Evolutionary conservation across 331 rosid genomes (phyloP).

Genomic region (Spiraea crenata): DNA sequence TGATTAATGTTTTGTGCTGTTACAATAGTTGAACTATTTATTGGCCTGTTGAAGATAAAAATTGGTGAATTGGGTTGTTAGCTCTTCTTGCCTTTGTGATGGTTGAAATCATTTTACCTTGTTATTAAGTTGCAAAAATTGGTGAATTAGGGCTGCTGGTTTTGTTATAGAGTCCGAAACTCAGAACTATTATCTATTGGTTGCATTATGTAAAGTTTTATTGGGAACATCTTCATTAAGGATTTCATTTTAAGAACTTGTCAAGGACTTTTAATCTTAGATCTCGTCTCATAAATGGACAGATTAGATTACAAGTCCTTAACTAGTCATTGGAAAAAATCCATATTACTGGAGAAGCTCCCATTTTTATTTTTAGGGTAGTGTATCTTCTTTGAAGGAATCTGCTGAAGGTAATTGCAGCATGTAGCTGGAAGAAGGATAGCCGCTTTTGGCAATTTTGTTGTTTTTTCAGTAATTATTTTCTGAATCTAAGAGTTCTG

Average conservation of each 20-base stretch:
- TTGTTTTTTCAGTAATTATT: background rate
- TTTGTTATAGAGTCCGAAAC: background rate
- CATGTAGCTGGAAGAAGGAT: background rate
- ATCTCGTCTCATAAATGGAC: too few relatives aligned
- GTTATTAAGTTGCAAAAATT: background rate
- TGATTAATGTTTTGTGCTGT: background rate
- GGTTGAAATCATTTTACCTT: background rate
- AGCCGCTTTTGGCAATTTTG: background rate
- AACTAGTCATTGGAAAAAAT: too few relatives aligned
- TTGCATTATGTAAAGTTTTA: too few relatives aligned
- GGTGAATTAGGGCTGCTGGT: background rate
- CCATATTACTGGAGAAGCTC: too few relatives aligned
- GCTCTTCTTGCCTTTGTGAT: background rate
- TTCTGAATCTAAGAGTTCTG: background rate
- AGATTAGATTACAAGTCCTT: too few relatives aligned
- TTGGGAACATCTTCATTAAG: too few relatives aligned
- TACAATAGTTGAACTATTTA: background rate
- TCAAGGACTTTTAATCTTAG: too few relatives aligned
- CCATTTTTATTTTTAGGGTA: too few relatives aligned
- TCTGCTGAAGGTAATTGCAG: background rate
- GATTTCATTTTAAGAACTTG: too few relatives aligned
- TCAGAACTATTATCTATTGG: background rate
- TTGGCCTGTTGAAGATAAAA: background rate
- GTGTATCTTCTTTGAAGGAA: background rate
- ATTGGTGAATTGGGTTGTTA: background rate